These are phyloP conservation scores for Penicillium griseofulvum DNA, from an alignment of 2,329 filamentous ascomycete genomes.

Conservation along the genomic window DNA sequence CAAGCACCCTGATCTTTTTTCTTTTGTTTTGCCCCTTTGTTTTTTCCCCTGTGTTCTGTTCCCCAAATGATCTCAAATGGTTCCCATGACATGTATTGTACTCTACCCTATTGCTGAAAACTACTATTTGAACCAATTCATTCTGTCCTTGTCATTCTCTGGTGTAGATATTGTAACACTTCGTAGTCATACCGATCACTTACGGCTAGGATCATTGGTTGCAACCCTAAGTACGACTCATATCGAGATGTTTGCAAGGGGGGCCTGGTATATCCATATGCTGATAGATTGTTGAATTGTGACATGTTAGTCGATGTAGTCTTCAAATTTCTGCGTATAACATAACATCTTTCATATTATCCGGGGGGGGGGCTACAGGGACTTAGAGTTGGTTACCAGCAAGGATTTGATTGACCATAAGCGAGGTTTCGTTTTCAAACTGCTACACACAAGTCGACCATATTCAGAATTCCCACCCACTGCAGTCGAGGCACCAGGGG, in stretches of 20 bases:
- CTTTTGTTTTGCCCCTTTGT: background rate
- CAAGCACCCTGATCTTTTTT: constrained; percentile 2
- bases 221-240: background rate
- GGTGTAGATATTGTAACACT: background rate
- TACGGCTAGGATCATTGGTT: background rate
- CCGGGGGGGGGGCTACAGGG: no score
- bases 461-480: no score
- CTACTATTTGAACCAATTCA: constrained; percentile 1
- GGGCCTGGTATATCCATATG: no score
- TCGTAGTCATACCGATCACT: background rate
- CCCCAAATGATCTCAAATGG: constrained; percentile 7
- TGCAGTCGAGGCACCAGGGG: no score
- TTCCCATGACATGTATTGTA: constrained; percentile 13
- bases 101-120: constrained; percentile 7
- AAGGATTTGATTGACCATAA: background rate
- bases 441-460: no score
- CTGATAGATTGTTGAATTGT: no score
- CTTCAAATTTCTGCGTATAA: no score
- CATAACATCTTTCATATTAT: no score
- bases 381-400: no score
- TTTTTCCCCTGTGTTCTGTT: constrained; percentile 12
- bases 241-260: background rate
- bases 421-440: no score
- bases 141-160: background rate
- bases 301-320: no score